Evolutionary conservation across 768 basidiomycete species (phyloP).

Genomic region (Russula griseocarnosa): DNA sequence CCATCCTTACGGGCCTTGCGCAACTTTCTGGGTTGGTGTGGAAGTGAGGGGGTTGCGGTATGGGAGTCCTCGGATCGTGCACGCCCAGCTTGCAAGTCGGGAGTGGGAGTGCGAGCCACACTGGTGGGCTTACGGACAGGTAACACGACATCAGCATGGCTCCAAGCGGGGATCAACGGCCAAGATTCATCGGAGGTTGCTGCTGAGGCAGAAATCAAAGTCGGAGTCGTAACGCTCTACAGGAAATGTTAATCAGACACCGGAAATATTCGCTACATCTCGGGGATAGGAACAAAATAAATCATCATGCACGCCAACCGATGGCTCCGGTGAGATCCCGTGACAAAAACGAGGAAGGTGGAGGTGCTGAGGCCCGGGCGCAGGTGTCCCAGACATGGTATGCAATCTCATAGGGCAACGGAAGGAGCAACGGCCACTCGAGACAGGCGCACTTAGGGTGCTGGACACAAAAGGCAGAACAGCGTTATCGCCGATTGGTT

Average conservation of each 20-base stretch:
- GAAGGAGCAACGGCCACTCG: background rate
- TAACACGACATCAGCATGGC: conserved; percentile 11
- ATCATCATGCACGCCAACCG: background rate
- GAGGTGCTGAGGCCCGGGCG: too few relatives aligned
- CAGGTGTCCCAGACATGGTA: background rate
- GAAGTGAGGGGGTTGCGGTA: background rate
- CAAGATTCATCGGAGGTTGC: conserved; percentile 44
- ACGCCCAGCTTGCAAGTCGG: background rate
- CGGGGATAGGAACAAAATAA: background rate
- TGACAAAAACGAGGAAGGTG: background rate
- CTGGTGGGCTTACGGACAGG: conserved; percentile 1
- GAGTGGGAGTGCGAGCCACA: background rate
- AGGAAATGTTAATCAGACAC: conserved; percentile 10
- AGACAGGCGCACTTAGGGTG: background rate
- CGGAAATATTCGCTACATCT: background rate
- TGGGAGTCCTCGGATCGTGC: conserved; percentile 11
- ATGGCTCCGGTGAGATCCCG: background rate
- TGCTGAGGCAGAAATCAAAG: conserved; percentile 41
- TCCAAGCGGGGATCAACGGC: conserved; percentile 31
- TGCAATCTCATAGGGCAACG: background rate
- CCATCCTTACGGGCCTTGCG: conserved; percentile 31
- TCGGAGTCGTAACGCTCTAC: conserved; percentile 34
- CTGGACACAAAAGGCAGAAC: background rate
- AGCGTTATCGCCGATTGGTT: background rate
- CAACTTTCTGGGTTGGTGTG: conserved; percentile 31